Conservation (phyloP, 2,329 filamentous ascomycete genomes). For the Colletotrichum destructivum region DNA sequence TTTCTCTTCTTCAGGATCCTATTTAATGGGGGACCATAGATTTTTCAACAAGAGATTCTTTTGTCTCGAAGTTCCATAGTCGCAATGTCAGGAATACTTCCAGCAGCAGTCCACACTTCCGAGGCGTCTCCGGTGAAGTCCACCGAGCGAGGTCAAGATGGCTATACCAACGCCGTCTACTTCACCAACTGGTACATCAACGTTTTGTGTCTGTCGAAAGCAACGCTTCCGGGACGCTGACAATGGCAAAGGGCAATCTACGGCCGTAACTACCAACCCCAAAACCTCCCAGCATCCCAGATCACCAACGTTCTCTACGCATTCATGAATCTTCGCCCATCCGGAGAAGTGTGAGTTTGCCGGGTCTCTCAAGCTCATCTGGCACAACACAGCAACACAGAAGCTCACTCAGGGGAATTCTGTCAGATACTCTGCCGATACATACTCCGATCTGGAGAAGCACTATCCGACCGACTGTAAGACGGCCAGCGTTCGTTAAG, state of each 20-base stretch:
- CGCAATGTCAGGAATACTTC: neutral
- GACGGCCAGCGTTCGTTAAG: slow-evolving; percentile 38
- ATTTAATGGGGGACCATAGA: slow-evolving; percentile 9
- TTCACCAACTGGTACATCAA: slow-evolving; percentile 64
- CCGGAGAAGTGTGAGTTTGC: slow-evolving; percentile 77
- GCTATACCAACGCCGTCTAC: slow-evolving; percentile 63
- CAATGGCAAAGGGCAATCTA: slow-evolving; percentile 75
- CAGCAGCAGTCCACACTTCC: neutral
- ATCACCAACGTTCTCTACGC: slow-evolving; percentile 86
- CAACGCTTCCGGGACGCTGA: neutral
- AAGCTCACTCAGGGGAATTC: accelerated
- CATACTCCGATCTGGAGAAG: slow-evolving; percentile 80
- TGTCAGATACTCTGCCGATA: slow-evolving; percentile 73
- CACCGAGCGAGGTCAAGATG: slow-evolving; percentile 8
- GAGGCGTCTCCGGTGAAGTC: slow-evolving; percentile 10
- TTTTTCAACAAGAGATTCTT: slow-evolving; percentile 1
- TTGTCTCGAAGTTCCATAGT: slow-evolving; percentile 11
- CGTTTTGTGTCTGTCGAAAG: slow-evolving; percentile 20
- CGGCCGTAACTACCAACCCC: slow-evolving; percentile 78
- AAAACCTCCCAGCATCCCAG: slow-evolving; percentile 77
- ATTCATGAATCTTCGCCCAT: slow-evolving; percentile 81
- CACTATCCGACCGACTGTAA: slow-evolving; percentile 78
- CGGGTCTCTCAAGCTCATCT: neutral
- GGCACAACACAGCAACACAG: neutral
- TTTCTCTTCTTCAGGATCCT: slow-evolving; percentile 4